A percentile compares a stretch with the other conserved stretches of the same genome.
Evolutionary conservation across 192 early-diverging fungal species (phyloP).

Genomic region (Backusella sp.): DNA sequence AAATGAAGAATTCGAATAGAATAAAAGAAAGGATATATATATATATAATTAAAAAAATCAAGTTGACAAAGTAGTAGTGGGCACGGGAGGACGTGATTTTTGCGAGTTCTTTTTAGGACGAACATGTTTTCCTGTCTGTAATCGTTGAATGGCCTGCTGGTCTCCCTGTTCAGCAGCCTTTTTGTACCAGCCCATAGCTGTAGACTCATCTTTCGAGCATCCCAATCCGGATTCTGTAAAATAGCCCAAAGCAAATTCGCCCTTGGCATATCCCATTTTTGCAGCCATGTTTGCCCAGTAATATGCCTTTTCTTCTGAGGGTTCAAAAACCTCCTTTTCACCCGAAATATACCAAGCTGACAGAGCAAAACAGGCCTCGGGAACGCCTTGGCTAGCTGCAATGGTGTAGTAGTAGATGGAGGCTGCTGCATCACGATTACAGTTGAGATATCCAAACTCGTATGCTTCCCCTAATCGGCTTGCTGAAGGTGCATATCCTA

Average conservation of each 20-base stretch:
- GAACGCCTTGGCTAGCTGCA: constrained; percentile 19
- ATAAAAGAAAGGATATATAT: neutral
- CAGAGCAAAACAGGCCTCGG: constrained; percentile 1
- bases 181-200: neutral
- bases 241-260: neutral
- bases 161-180: neutral
- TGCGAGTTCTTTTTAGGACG: neutral
- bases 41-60: neutral
- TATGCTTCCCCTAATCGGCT: constrained; percentile 12
- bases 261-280: neutral
- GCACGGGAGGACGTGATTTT: neutral
- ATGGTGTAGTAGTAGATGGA: constrained; percentile 17
- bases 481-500: constrained; percentile 17
- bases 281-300: constrained; percentile 35
- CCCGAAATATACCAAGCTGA: constrained; percentile 15
- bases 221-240: neutral
- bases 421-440: neutral
- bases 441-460: neutral
- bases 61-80: neutral
- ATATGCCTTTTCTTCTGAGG: constrained; percentile 40
- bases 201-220: neutral
- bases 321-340: neutral
- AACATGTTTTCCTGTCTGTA: neutral
- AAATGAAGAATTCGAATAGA: neutral
- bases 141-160: neutral